Base-by-base conservation (phyloP, 257 asterid species). In the Jacaranda copaia region DNA sequence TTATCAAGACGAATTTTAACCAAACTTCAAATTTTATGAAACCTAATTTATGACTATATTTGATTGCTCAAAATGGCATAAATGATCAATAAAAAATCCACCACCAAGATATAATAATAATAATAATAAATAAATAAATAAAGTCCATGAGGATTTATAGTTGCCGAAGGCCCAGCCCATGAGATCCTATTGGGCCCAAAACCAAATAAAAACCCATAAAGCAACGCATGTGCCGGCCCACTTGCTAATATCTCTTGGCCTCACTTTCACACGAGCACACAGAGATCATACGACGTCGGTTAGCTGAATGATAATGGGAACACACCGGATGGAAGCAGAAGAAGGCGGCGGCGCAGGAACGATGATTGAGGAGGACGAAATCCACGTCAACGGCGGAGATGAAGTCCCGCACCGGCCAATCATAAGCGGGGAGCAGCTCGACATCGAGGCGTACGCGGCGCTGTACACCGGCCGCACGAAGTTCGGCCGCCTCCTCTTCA, bases 391-490 rank as follows among this genome's bases (percentile, higher is more conserved):
- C 79, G 89, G 87, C 10, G 38, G 16, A 67, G 88, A 87, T 77
- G 16, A 76, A 32, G 93, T 89, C 19, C 82, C 88, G 3, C 85
- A 71, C 72, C 86, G 89, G 11, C 90, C 95, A 19, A 87, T 88
- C 76, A 88, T 86, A 20, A 87, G 89, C 85, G 83, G 87, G 40
- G 96, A 88, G 71, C 96, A 88, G 62, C 84, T 91, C 11, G 97
- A 91, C 75, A 46, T 91, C 68, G 97, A 91, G 86, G 89, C 95
- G 7, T 91, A 91, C 77, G 91, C 88, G 1, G 78, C 89, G 39
- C 76, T 85, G 15, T 88, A 88, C 79, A 18, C 79, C 14, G 93
- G 93, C n/a, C 82, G 91, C 3, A 91, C 97, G 70, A 91, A 89
- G 83, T 85, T 89, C 77, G 76, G 5, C 80, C 77, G 93, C 77